Evolutionary conservation across 208 protist species (phyloP).

Genomic region (Trypanosoma brucei): DNA sequence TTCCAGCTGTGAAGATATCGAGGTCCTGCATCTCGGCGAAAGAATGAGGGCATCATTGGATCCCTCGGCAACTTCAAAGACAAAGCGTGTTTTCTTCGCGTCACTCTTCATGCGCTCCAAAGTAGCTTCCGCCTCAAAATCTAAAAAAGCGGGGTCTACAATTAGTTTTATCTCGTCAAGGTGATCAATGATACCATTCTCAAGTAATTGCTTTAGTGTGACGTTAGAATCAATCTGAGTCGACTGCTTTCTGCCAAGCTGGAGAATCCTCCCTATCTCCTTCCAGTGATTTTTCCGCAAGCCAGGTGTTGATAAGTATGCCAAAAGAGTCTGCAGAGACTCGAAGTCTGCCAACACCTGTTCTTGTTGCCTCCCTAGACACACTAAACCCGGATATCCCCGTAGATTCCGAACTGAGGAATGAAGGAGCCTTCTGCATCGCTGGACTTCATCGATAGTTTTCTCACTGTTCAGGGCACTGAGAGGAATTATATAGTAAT

Average conservation of each 20-base stretch:
- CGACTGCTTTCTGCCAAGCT: conserved; percentile 37
- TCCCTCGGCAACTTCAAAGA: conserved; percentile 25
- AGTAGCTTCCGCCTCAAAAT: conserved; percentile 67
- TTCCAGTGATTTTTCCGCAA: conserved; percentile 87
- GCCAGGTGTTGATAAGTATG: conserved; percentile 65
- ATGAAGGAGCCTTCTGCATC: conserved; percentile 75
- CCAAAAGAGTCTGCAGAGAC: conserved; percentile 55
- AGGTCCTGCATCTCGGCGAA: conserved; percentile 26
- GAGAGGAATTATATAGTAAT: conserved; percentile 75
- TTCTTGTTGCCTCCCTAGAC: conserved; percentile 80
- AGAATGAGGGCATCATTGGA: conserved; percentile 19
- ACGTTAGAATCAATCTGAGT: conserved; percentile 46
- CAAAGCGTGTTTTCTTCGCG: conserved; percentile 73
- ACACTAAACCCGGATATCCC: conserved; percentile 56
- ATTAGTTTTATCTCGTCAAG: conserved; percentile 55
- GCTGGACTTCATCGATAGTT: conserved; percentile 72
- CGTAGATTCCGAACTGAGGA: conserved; percentile 61
- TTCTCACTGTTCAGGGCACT: conserved; percentile 40
- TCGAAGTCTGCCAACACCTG: conserved; percentile 75
- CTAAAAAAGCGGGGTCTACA: conserved; percentile 55
- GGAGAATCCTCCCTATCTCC: conserved; percentile 69
- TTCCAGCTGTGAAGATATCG: conserved; percentile 39
- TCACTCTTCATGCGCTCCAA: conserved; percentile 86
- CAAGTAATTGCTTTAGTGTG: conserved; percentile 58
- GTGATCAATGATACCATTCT: conserved; percentile 55